Base-by-base conservation (phyloP, 805 yeast genomes). In the Sugiyamaella qingdaonensis region DNA sequence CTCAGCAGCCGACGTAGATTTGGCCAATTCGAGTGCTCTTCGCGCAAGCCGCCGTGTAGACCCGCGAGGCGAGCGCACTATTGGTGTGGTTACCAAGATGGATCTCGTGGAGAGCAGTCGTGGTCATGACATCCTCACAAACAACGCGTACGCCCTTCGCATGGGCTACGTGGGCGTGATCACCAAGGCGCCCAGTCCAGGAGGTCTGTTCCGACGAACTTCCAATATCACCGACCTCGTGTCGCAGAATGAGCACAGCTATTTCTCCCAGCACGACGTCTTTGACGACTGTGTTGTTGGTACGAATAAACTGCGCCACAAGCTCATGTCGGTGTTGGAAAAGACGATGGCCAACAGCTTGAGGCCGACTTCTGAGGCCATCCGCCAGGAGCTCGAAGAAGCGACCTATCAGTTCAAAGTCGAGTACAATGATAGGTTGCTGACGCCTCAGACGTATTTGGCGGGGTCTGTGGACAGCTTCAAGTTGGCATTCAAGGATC, bases 91-190 rank as follows among this genome's bases (percentile, higher is more conserved):
- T 50, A 94, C 99, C 2, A 94, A 94, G 66, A 69, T 95, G 68
- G 99, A 94, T 70, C 76, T 94, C 50, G 96, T 95, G 1, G 86
- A 84, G 21, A 86, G 97, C 0, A 78, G 77, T 44, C 69, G 75
- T 13, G 99, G 96, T 0, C 78, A 80, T 47, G 75, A 73, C 7
- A 79, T 88, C 18, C 73, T 94, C 55, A 77, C 79, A 29, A 92
- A 92, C 69, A 82, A 78, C 58, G 87, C 84, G 63, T 95, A 95
- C 64, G 98, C 99, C 0, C 73, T 94, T 56, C 83, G 79, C 62
- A 88, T 94, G 96, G 99, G 99, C 0, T 94, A 94, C 66, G 98
- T 94, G 18, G 99, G 99, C 53, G 98, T 95, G n/a, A 85, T 95
- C 16, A 88, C 97, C 1, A 86, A 82, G 59, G 78, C 87, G 0